Evolutionary conservation across 345 rosid genomes (phyloP).

Genomic region (Psidium friedrichsthalianum): DNA sequence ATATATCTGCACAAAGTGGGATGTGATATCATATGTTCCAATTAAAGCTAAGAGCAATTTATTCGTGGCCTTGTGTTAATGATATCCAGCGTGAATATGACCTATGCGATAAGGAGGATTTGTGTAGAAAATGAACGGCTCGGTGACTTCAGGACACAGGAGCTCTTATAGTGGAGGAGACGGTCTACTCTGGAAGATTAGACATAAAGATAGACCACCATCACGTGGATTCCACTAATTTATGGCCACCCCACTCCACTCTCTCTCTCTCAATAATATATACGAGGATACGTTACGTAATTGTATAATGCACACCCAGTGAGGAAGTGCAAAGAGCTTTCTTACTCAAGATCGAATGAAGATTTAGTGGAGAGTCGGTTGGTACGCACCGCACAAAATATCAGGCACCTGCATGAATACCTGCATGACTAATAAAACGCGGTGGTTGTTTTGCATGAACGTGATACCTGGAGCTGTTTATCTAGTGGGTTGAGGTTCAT

Average conservation of each 20-base stretch:
- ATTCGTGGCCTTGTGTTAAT: not conserved
- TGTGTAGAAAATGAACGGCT: not conserved
- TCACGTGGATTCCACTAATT: slow-evolving; percentile 54
- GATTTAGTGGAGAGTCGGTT: not conserved
- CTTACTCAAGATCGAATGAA: not conserved
- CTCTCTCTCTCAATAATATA: not conserved
- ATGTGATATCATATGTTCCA: slow-evolving; percentile 20
- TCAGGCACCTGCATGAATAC: not conserved
- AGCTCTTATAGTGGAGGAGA: slow-evolving; percentile 4
- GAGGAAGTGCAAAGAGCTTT: not conserved
- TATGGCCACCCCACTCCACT: slow-evolving; percentile 47
- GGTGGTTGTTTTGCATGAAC: not conserved
- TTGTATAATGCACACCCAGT: not conserved
- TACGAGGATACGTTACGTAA: not conserved
- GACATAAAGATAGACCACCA: not conserved
- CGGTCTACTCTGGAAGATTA: not conserved
- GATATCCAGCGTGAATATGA: not conserved
- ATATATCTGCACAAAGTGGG: slow-evolving; percentile 20
- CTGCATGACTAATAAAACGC: not conserved
- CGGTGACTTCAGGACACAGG: not conserved
- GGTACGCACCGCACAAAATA: not conserved
- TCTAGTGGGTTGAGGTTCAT: not conserved
- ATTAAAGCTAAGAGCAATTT: slow-evolving; percentile 3
- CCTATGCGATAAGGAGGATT: not conserved
- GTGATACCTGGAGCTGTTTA: not conserved